These are phyloP conservation scores for Cladosporium sp. DNA, from an alignment of 2,329 filamentous ascomycete species.

Conservation along the genomic window DNA sequence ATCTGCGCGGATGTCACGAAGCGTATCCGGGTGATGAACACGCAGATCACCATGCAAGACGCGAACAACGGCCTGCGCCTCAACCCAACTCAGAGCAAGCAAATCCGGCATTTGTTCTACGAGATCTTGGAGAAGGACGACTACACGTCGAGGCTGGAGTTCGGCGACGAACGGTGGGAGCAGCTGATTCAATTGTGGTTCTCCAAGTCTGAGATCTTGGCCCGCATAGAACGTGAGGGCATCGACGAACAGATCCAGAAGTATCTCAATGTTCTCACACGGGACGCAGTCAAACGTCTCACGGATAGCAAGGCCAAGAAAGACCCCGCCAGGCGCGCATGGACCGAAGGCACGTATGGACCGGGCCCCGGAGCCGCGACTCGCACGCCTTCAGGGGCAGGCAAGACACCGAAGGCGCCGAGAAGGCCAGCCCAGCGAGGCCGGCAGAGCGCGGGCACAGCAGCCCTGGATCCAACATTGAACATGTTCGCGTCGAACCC, in stretches of 20 bases:
- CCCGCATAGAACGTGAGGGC: slow-evolving; percentile 17
- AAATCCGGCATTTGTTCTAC: slow-evolving; percentile 61
- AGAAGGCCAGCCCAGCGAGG: neutral
- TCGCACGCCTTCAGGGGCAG: slow-evolving; percentile 4
- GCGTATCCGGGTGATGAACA: slow-evolving; percentile 60
- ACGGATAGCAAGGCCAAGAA: slow-evolving; percentile 59
- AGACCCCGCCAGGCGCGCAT: slow-evolving; percentile 43
- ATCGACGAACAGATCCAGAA: slow-evolving; percentile 45
- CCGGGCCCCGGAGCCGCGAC: slow-evolving; percentile 40
- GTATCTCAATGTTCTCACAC: slow-evolving; percentile 64
- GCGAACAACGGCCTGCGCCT: slow-evolving; percentile 67
- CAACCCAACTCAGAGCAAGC: slow-evolving; percentile 61
- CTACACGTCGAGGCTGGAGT: slow-evolving; percentile 67
- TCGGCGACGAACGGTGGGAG: slow-evolving; percentile 64
- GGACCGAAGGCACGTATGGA: slow-evolving; percentile 28
- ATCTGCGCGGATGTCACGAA: slow-evolving; percentile 80
- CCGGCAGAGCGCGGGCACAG: neutral
- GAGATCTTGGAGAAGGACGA: slow-evolving; percentile 58
- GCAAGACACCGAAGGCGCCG: slow-evolving; percentile 8
- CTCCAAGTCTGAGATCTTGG: slow-evolving; percentile 16
- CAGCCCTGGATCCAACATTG: slow-evolving; percentile 45
- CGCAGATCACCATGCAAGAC: slow-evolving; percentile 64
- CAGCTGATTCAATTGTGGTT: slow-evolving; percentile 65
- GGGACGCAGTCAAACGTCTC: slow-evolving; percentile 71
- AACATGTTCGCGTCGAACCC: slow-evolving; percentile 12